Percentiles rank a stretch among this genome's conserved stretches.
These are phyloP conservation scores for Graphium sp. DNA, from an alignment of 2,329 filamentous ascomycete species.

Conservation along the genomic window DNA sequence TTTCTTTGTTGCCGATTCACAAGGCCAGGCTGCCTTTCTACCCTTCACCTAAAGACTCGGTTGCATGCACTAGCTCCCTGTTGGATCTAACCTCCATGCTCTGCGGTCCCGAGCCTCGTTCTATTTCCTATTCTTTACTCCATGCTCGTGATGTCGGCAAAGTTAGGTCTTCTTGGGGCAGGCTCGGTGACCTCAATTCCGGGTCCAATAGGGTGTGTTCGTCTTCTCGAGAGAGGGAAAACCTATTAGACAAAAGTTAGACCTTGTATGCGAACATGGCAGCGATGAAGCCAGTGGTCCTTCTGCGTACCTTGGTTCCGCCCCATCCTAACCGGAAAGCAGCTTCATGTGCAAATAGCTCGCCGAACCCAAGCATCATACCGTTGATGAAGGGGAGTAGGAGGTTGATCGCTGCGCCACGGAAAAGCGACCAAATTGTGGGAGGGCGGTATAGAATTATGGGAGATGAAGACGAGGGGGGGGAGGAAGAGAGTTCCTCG, in stretches of 20 bases:
- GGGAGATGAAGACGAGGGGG: slow-evolving; percentile 46
- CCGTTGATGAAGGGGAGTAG: slow-evolving; percentile 91
- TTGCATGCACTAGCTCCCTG: too few species aligned
- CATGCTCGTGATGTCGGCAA: slow-evolving; percentile 51
- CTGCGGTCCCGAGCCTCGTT: neutral
- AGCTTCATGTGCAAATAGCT: slow-evolving; percentile 89
- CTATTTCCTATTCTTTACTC: slow-evolving; percentile 27
- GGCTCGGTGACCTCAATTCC: slow-evolving; percentile 67
- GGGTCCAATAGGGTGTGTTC: slow-evolving; percentile 53
- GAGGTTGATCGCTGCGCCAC: slow-evolving; percentile 91
- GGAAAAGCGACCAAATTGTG: slow-evolving; percentile 68
- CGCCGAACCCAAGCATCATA: slow-evolving; percentile 94
- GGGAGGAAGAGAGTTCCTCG: slow-evolving; percentile 43
- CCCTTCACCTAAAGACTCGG: too few species aligned
- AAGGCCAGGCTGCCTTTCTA: too few species aligned
- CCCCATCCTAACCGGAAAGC: slow-evolving; percentile 90
- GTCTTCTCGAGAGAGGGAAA: slow-evolving; percentile 42
- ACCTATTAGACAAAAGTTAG: slow-evolving; percentile 20
- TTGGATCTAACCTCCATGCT: too few species aligned
- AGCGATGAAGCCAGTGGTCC: slow-evolving; percentile 2
- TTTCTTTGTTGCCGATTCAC: too few species aligned
- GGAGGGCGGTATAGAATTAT: slow-evolving; percentile 81
- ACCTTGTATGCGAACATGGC: neutral
- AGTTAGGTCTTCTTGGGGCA: slow-evolving; percentile 35
- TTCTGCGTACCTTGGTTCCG: slow-evolving; percentile 62